Conservation (phyloP, 768 basidiomycete species). For the Boletus sp. region DNA sequence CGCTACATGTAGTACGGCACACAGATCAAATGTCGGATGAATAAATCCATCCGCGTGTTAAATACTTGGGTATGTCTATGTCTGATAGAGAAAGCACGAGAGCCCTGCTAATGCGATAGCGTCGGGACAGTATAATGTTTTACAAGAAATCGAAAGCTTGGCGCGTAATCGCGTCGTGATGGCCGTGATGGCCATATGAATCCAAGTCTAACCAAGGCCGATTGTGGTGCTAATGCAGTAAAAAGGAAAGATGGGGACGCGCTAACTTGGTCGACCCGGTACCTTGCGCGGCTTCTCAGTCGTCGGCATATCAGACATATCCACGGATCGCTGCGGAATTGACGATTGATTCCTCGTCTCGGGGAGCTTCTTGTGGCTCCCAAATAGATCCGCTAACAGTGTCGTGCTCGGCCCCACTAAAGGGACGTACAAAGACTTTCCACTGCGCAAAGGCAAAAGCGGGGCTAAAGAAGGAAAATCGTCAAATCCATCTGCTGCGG, state of each 20-base stretch:
- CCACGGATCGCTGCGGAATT: conserved; percentile 7
- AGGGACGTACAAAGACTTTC: conserved; percentile 47
- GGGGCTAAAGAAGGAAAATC: conserved; percentile 36
- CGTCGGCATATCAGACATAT: conserved; percentile 16
- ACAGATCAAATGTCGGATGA: conserved; percentile 1
- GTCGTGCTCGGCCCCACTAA: conserved; percentile 33
- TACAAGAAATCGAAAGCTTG: conserved; percentile 9
- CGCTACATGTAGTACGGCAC: neutral
- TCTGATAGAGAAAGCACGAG: conserved; percentile 9
- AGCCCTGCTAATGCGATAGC: conserved; percentile 9
- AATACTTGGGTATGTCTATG: conserved; percentile 1
- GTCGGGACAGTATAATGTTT: conserved; percentile 18
- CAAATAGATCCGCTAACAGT: conserved; percentile 25
- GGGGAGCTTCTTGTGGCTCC: conserved; percentile 21
- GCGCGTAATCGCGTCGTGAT: conserved; percentile 10
- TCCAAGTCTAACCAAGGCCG: neutral
- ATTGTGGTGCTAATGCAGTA: neutral
- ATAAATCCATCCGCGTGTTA: conserved; percentile 1
- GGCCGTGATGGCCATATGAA: conserved; percentile 7
- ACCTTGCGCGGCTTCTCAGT: conserved; percentile 15
- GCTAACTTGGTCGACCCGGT: conserved; percentile 4
- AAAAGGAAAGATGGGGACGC: conserved; percentile 1
- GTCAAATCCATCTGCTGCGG: neutral
- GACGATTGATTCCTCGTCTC: conserved; percentile 19
- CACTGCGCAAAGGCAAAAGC: conserved; percentile 53